A percentile compares a stretch with the other conserved stretches of the same genome.
Evolutionary conservation across 169 alveolate genomes (phyloP).

Genomic region (Condylostoma magnum): DNA sequence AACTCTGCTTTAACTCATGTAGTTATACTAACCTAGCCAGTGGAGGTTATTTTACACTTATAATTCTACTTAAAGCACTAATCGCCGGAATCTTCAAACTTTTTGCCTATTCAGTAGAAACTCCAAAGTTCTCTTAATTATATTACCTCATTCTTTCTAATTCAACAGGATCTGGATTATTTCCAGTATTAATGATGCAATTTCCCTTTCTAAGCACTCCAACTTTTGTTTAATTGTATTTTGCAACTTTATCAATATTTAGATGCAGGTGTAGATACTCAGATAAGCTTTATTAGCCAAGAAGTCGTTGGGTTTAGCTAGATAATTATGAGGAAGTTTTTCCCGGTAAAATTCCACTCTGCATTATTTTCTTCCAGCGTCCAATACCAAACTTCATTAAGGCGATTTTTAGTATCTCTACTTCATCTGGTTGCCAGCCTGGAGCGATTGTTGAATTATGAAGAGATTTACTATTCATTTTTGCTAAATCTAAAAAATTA

Average conservation of each 20-base stretch:
- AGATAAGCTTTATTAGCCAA: conserved; percentile 62
- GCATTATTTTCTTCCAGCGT: conserved; percentile 58
- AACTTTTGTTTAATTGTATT: conserved; percentile 45
- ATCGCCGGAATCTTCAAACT: conserved; percentile 33
- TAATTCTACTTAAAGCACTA: background rate
- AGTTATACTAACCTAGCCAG: background rate
- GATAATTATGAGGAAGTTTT: conserved; percentile 59
- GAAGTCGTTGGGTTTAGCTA: conserved; percentile 58
- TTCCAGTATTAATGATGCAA: conserved; percentile 65
- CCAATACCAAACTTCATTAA: conserved; percentile 70
- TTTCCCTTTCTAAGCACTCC: conserved; percentile 58
- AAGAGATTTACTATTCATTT: conserved; percentile 38
- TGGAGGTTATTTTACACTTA: conserved; percentile 12
- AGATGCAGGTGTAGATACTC: conserved; percentile 68
- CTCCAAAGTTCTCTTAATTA: conserved; percentile 47
- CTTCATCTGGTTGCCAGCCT: conserved; percentile 71
- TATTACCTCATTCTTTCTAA: conserved; percentile 36
- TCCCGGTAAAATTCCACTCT: conserved; percentile 61
- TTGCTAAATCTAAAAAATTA: background rate
- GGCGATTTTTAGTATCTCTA: conserved; percentile 59
- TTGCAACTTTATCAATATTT: conserved; percentile 47
- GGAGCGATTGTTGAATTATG: conserved; percentile 68
- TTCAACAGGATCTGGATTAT: conserved; percentile 48
- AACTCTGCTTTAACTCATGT: background rate
- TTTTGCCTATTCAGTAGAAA: conserved; percentile 12